phyloP scores from a whole-genome alignment of 495 filamentous ascomycete genomes.

The Aspergillus mulundensis region DNA sequence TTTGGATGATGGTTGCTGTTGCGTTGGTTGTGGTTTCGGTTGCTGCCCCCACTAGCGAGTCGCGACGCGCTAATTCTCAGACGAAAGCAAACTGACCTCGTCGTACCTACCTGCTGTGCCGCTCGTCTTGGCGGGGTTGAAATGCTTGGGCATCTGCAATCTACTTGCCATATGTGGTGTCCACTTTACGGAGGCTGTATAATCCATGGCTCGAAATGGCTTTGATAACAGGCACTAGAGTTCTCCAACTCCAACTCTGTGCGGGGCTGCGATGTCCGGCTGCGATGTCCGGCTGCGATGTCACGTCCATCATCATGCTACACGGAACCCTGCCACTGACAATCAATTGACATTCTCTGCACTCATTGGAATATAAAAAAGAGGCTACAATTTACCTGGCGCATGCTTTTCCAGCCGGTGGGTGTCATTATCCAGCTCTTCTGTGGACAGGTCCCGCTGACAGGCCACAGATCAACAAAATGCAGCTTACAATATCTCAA shows the following conservation, averaged over 20 bases:
- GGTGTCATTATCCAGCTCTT: too few relatives aligned
- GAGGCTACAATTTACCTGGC: too few relatives aligned
- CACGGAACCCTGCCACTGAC: too few relatives aligned
- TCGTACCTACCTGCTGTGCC: neutral
- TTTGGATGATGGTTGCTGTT: neutral
- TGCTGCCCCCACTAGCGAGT: neutral
- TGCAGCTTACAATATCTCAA: slow-evolving; percentile 27
- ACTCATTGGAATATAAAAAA: too few relatives aligned
- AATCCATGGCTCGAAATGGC: neutral
- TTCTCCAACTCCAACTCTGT: neutral
- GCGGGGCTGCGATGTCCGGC: neutral
- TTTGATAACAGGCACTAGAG: neutral
- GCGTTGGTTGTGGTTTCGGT: neutral
- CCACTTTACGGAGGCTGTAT: neutral
- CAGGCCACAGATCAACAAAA: slow-evolving; percentile 9
- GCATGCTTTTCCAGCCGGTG: too few relatives aligned
- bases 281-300: neutral
- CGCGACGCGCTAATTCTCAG: neutral
- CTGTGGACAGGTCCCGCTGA: too few relatives aligned
- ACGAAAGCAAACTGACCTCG: too few relatives aligned
- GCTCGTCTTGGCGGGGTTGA: neutral
- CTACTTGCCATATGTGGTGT: too few relatives aligned
- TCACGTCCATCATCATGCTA: neutral
- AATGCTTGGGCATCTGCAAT: neutral
- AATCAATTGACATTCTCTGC: too few relatives aligned